Conservation (phyloP, 225 moss, liverwort and hornwort species). For the Takakia lepidozioides region DNA sequence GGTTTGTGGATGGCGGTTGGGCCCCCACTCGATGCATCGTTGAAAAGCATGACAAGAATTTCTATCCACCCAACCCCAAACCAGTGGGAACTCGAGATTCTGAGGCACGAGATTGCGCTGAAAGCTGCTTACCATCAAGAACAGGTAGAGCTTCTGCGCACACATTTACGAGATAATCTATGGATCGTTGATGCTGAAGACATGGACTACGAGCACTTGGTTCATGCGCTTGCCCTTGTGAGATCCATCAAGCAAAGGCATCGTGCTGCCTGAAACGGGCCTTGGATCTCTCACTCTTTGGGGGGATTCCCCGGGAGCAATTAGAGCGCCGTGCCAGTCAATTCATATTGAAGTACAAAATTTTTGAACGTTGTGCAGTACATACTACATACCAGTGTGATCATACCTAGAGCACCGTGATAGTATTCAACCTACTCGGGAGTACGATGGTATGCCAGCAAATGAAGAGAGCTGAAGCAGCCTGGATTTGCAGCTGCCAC, state of each 20-base stretch:
- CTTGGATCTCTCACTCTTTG: too few relatives aligned
- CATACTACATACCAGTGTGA: too few relatives aligned
- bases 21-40: background rate
- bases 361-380: too few relatives aligned
- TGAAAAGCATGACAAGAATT: background rate
- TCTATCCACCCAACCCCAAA: background rate
- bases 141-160: background rate
- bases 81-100: background rate
- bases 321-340: too few relatives aligned
- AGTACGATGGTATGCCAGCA: too few relatives aligned
- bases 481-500: too few relatives aligned
- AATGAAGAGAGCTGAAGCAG: too few relatives aligned
- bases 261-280: too few relatives aligned
- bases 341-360: too few relatives aligned
- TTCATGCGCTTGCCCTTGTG: conserved; percentile 2
- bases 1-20: conserved; percentile 1
- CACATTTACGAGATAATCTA: background rate
- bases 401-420: too few relatives aligned
- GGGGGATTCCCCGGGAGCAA: too few relatives aligned
- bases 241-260: background rate
- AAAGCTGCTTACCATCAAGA: background rate
- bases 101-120: background rate
- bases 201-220: conserved; percentile 1
- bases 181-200: background rate
- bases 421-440: too few relatives aligned